Conservation (phyloP, 2,329 filamentous ascomycete genomes). For the Amauroascus niger region DNA sequence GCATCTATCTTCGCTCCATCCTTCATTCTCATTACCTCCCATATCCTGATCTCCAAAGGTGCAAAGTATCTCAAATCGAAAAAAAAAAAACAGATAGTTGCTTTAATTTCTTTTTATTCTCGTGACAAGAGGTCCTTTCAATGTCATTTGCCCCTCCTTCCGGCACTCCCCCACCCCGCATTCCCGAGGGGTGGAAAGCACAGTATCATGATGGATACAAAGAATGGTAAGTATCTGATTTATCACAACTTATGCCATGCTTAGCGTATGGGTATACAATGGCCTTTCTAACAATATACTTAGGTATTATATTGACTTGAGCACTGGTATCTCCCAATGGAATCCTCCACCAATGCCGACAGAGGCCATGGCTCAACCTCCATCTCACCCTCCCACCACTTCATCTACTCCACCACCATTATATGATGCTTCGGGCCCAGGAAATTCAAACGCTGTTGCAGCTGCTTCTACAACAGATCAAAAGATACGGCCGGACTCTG, state of each 20-base stretch:
- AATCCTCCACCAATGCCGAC: constrained; percentile 42
- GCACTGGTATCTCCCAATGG: constrained; percentile 86
- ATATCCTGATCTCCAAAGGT: too few relatives aligned
- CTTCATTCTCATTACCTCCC: neutral
- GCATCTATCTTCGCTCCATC: neutral
- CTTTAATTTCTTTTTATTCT: neutral
- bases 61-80: too few relatives aligned
- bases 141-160: constrained; percentile 37
- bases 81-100: too few relatives aligned
- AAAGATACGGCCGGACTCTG: constrained; percentile 36
- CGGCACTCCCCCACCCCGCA: constrained; percentile 48
- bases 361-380: constrained; percentile 25
- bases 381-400: constrained; percentile 15
- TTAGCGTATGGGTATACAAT: neutral
- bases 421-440: constrained; percentile 47
- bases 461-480: constrained; percentile 33
- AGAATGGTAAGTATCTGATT: constrained; percentile 54
- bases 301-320: constrained; percentile 85
- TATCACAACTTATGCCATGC: neutral
- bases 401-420: constrained; percentile 30
- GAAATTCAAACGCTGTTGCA: neutral
- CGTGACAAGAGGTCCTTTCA: neutral
- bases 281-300: neutral
- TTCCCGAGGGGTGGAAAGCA: constrained; percentile 74
- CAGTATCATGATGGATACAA: constrained; percentile 82